Base-by-base conservation (phyloP, 768 basidiomycete species). In the Mycena indigotica region DNA sequence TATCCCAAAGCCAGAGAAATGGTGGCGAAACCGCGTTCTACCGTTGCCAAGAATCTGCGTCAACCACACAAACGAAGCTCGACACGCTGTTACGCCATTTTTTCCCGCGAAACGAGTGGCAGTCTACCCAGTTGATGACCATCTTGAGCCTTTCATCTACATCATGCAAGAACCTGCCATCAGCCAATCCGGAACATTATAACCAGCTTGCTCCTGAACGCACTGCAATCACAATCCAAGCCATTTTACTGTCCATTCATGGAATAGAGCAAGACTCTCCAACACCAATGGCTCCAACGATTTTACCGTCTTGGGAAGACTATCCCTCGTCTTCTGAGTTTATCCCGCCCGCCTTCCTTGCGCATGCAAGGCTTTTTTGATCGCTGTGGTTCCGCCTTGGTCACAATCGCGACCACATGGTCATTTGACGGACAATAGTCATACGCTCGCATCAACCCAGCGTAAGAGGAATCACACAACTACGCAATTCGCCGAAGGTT, bases 1-100 rank as follows among this genome's bases (percentile, higher is more conserved):
- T 86, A 86, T 68, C 88, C 89, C 2, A 91, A 88, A 67, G 89
- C 90, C 1, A 81, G 83, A 59, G 90, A 92, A 53, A 89, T 95
- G 87, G 86, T 91, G 77, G 75, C 80, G 35, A 96, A 96, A 70
- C 91, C 89, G 10, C 84, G 93, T 19, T 97, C n/a, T 95, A 93
- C 68, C 88, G 95, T 16, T 95, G 93, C 67, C 86, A 89, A 61
- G 95, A 98, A 70, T 81, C 89, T 4, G 75, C 84, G 2, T 90
- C 94, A 0, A 88, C 90, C 3, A 86, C 85, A n/a, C 84, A 86
- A n/a, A 74, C 84, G 26, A 93, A 88, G 66, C 72, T 98, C 38
- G 94, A 97, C 60, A 74, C 72, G 0, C 66, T 95, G 35, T 67
- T 91, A 50, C 91, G 86, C 64, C 77, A 86, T 50, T 88, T 70